Conservation (phyloP, 495 filamentous ascomycete genomes). For the Penicillium samsonianum region DNA sequence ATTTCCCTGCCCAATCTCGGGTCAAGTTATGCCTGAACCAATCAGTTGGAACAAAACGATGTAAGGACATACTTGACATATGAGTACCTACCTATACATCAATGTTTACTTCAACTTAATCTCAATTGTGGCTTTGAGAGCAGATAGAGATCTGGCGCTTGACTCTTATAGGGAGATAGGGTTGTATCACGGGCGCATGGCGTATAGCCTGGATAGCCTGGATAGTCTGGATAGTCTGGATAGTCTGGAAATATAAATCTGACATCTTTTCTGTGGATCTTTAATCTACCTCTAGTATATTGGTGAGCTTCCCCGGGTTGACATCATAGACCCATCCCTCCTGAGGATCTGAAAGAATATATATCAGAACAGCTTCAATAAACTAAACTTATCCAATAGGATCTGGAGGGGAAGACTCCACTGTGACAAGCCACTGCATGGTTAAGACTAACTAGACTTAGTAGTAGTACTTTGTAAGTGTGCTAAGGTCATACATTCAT, state of each 20-base stretch:
- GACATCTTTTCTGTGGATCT: background rate
- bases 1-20: background rate
- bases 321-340: conserved; percentile 8
- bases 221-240: too few species aligned
- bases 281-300: background rate
- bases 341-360: background rate
- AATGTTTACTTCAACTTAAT: background rate
- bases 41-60: conserved; percentile 7
- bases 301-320: conserved; percentile 2
- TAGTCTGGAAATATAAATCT: background rate
- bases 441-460: background rate
- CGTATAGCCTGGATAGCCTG: background rate
- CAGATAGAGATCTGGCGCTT: background rate
- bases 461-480: too few species aligned
- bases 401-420: background rate
- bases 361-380: background rate
- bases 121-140: background rate
- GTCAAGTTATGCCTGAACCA: background rate
- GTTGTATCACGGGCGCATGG: conserved; percentile 1
- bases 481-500: background rate
- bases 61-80: background rate
- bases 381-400: background rate
- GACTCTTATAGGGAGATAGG: background rate
- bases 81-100: background rate
- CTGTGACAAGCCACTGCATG: conserved; percentile 14